phyloP scores from a whole-genome alignment of 1,139 yeast genomes.

The Taphrina betulina region DNA sequence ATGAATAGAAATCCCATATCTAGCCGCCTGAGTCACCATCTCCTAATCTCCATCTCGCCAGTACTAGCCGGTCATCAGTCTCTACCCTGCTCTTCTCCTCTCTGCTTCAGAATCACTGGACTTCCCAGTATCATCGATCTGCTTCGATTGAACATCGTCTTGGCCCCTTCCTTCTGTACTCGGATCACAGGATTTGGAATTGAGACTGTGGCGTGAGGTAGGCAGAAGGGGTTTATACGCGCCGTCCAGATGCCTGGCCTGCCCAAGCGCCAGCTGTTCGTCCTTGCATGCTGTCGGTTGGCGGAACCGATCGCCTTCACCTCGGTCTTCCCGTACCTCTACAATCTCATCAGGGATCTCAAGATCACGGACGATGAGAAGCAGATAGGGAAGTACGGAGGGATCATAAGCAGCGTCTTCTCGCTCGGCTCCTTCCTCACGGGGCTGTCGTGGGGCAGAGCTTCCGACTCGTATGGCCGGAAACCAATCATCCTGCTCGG shows the following conservation, averaged over 20 bases:
- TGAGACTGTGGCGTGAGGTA: too few species aligned
- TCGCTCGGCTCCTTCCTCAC: slow-evolving; percentile 53
- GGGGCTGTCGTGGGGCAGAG: slow-evolving; percentile 59
- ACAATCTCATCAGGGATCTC: slow-evolving; percentile 21
- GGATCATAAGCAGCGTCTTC: slow-evolving; percentile 35
- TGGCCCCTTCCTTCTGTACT: too few species aligned
- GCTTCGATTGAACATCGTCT: too few species aligned
- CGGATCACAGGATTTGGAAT: too few species aligned
- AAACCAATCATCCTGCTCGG: slow-evolving; percentile 58
- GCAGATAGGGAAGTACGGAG: slow-evolving; percentile 32
- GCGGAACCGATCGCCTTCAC: slow-evolving; percentile 32
- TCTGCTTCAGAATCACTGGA: too few species aligned
- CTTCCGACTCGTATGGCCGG: slow-evolving; percentile 59
- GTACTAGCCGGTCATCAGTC: too few species aligned
- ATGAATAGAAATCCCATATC: too few species aligned
- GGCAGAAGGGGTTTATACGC: too few species aligned
- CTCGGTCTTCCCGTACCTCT: slow-evolving; percentile 28
- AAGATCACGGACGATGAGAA: slow-evolving; percentile 28
- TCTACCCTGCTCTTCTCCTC: too few species aligned
- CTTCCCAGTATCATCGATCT: too few species aligned
- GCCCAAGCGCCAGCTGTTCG: slow-evolving; percentile 24
- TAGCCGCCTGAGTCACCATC: too few species aligned
- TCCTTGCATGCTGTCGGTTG: slow-evolving; percentile 26
- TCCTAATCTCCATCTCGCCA: too few species aligned
- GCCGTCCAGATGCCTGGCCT: slow-evolving; percentile 31